phyloP scores from a whole-genome alignment of 495 filamentous ascomycete species.

The Hypoxylon fragiforme region DNA sequence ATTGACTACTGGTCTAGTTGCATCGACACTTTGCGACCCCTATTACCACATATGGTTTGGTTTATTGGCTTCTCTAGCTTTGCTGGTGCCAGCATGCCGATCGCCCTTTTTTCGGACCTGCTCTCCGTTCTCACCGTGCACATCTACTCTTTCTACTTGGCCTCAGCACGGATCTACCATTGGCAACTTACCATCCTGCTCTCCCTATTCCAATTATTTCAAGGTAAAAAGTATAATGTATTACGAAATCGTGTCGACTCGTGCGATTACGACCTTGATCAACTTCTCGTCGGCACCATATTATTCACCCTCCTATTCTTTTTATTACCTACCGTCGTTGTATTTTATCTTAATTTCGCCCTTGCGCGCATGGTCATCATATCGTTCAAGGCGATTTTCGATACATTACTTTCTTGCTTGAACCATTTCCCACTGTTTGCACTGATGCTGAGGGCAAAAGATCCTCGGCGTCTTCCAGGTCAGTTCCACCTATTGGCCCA shows the following conservation, averaged over 20 bases:
- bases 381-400: slow-evolving; percentile 81
- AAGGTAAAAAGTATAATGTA: slow-evolving; percentile 96
- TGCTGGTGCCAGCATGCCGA: slow-evolving; percentile 94
- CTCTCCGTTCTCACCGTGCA: slow-evolving; percentile 90
- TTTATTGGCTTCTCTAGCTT: slow-evolving; percentile 95
- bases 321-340: slow-evolving; percentile 88
- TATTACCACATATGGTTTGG: slow-evolving; percentile 83
- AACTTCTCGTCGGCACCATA: slow-evolving; percentile 94
- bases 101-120: slow-evolving; percentile 93
- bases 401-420: slow-evolving; percentile 88
- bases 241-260: slow-evolving; percentile 96
- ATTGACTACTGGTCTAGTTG: slow-evolving; percentile 95
- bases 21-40: slow-evolving; percentile 73
- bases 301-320: slow-evolving; percentile 96
- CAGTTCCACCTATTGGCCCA: slow-evolving; percentile 22
- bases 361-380: slow-evolving; percentile 94
- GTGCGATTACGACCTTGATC: slow-evolving; percentile 98
- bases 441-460: slow-evolving; percentile 93
- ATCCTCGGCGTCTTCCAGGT: slow-evolving; percentile 86
- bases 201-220: slow-evolving; percentile 96
- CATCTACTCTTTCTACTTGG: slow-evolving; percentile 97
- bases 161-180: slow-evolving; percentile 93
- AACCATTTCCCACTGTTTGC: slow-evolving; percentile 99
- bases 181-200: slow-evolving; percentile 97
- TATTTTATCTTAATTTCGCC: slow-evolving; percentile 97